A percentile compares a stretch with the other conserved stretches of the same genome.
Conservation (phyloP, 1,139 yeast species). For the Blastobotrys arbuscula region DNA sequence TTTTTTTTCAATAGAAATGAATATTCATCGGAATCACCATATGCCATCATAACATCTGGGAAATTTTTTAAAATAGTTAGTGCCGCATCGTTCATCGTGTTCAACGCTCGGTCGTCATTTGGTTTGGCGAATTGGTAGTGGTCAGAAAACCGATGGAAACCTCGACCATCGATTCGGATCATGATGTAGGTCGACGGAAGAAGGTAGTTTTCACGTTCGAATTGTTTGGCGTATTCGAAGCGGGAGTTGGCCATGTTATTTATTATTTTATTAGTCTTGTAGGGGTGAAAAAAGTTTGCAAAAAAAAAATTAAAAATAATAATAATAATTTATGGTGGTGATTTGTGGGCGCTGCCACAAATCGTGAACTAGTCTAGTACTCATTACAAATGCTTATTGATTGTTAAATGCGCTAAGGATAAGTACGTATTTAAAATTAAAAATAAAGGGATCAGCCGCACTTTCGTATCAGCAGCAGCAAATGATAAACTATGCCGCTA, state of each 20-base stretch:
- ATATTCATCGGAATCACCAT: slow-evolving; percentile 95
- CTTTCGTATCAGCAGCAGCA: no score
- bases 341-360: background rate
- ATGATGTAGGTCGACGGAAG: slow-evolving; percentile 80
- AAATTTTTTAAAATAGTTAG: slow-evolving; percentile 52
- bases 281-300: background rate
- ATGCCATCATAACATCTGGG: slow-evolving; percentile 74
- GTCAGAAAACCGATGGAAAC: slow-evolving; percentile 77
- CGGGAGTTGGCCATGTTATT: slow-evolving; percentile 53
- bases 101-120: slow-evolving; percentile 70
- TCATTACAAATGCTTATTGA: no score
- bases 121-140: slow-evolving; percentile 77
- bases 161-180: slow-evolving; percentile 87
- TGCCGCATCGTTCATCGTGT: slow-evolving; percentile 81
- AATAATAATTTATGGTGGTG: background rate
- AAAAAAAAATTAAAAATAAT: background rate
- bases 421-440: no score
- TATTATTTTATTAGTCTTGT: background rate
- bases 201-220: slow-evolving; percentile 68
- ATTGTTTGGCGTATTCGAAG: slow-evolving; percentile 78
- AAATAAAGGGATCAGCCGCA: no score
- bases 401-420: no score
- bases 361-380: background rate
- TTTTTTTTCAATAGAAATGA: slow-evolving; percentile 64
- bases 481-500: no score